These are phyloP conservation scores for Spatholobus suberectus DNA, from an alignment of 306 rosid species.

Conservation along the genomic window DNA sequence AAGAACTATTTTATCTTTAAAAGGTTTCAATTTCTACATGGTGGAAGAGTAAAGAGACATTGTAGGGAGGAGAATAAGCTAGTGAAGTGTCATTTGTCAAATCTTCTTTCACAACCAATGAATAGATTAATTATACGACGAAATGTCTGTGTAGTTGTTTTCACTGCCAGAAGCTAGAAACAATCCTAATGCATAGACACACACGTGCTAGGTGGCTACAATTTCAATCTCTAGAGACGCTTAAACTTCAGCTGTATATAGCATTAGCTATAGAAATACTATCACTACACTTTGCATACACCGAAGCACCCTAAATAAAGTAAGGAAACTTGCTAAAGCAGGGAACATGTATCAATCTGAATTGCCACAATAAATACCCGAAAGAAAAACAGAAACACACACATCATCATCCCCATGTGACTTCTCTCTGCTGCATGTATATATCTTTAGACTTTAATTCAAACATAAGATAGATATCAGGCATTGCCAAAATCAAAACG, in stretches of 20 bases:
- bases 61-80: conserved; percentile 23
- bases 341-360: conserved; percentile 9
- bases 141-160: conserved; percentile 52
- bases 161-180: conserved; percentile 36
- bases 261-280: conserved; percentile 1
- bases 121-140: conserved; percentile 42
- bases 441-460: conserved; percentile 26
- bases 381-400: conserved; percentile 30
- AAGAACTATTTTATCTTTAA: neutral
- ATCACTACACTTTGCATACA: conserved; percentile 32
- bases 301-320: conserved; percentile 38
- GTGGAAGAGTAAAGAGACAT: conserved; percentile 10
- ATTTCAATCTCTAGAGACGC: conserved; percentile 23
- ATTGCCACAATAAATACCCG: conserved; percentile 39
- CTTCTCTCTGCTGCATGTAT: conserved; percentile 28
- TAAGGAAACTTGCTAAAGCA: conserved; percentile 10
- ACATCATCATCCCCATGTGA: conserved; percentile 50
- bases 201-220: conserved; percentile 47
- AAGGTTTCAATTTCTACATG: neutral
- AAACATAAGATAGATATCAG: conserved; percentile 8
- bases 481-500: conserved; percentile 24
- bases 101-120: conserved; percentile 32
- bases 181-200: conserved; percentile 39
- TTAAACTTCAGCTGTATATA: conserved; percentile 23
- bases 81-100: conserved; percentile 51